Conservation (phyloP, 371 early-diverging fungal genomes). For the Batkoa obscura region DNA sequence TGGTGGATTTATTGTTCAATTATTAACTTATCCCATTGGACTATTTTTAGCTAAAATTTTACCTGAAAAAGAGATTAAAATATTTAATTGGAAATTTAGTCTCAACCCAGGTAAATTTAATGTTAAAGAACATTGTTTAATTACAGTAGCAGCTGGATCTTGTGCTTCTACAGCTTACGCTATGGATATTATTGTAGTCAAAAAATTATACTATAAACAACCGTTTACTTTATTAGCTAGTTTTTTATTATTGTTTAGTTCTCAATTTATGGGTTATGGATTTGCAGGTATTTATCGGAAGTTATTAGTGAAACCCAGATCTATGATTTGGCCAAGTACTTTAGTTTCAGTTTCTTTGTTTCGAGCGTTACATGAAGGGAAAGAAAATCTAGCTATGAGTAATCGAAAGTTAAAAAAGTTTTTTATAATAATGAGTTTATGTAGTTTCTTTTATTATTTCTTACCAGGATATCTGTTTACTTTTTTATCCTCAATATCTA, state of each 20-base stretch:
- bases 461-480: conserved; percentile 36
- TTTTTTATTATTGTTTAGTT: background rate
- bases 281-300: conserved; percentile 43
- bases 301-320: conserved; percentile 38
- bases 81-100: conserved; percentile 18
- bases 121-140: background rate
- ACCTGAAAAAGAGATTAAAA: conserved; percentile 44
- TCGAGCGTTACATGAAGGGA: conserved; percentile 37
- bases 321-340: conserved; percentile 57
- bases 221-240: background rate
- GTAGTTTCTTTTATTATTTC: conserved; percentile 27
- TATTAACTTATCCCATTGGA: conserved; percentile 47
- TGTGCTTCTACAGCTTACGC: background rate
- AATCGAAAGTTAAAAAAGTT: conserved; percentile 10
- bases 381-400: conserved; percentile 8
- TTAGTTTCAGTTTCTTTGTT: conserved; percentile 53
- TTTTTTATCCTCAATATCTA: conserved; percentile 20
- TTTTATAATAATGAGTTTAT: conserved; percentile 17
- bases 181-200: background rate
- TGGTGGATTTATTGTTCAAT: conserved; percentile 39
- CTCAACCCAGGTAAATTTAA: conserved; percentile 42
- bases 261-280: conserved; percentile 43
- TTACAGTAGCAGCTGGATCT: background rate
- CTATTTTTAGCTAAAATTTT: conserved; percentile 29
- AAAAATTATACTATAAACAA: background rate